phyloP scores from a whole-genome alignment of 83 land plant genomes.

The Picea mariana region DNA sequence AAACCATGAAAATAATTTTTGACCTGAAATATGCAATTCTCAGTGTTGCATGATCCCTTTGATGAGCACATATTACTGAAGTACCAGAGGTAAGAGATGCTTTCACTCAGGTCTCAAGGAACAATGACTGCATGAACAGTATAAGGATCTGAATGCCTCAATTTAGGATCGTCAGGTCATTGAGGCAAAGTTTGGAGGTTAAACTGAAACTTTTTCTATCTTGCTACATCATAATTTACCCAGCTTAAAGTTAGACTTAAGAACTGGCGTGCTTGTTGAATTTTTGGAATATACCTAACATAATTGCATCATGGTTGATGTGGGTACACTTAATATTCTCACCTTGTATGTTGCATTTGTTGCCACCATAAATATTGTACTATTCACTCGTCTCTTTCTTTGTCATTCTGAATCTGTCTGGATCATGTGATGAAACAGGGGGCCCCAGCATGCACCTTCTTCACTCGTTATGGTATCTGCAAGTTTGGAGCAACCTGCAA shows the following conservation, averaged over 20 bases:
- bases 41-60: constrained; percentile 1
- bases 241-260: not conserved
- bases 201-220: not conserved
- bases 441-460: constrained; percentile 65
- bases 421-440: constrained; percentile 48
- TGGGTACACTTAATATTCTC: not conserved
- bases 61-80: not conserved
- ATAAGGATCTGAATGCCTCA: not conserved
- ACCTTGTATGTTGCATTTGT: not conserved
- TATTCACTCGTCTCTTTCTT: not conserved
- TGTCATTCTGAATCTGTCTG: not conserved
- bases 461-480: constrained; percentile 78
- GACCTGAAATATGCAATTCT: not conserved
- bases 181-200: not conserved
- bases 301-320: not conserved
- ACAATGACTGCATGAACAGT: not conserved
- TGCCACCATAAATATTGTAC: not conserved
- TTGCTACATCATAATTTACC: not conserved
- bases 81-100: not conserved
- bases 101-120: not conserved
- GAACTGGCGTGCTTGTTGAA: not conserved
- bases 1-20: not conserved
- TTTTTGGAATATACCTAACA: not conserved
- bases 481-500: constrained; percentile 85
- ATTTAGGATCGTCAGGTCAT: not conserved